These are phyloP conservation scores for Clonostachys rosea DNA, from an alignment of 2,329 filamentous ascomycete species.

Conservation along the genomic window DNA sequence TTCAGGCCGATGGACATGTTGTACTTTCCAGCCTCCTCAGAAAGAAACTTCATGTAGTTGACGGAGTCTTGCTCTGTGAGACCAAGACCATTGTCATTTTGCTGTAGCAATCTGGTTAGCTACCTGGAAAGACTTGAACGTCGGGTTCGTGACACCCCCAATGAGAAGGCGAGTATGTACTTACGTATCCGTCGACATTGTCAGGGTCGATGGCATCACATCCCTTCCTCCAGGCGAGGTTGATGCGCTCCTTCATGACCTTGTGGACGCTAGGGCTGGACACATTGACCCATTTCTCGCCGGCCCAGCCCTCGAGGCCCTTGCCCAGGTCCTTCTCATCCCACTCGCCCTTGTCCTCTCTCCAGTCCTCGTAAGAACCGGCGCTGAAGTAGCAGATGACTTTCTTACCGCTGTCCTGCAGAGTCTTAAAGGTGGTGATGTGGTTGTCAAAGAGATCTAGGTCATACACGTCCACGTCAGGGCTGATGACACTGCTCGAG, in stretches of 20 bases:
- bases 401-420: conserved; percentile 50
- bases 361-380: conserved; percentile 62
- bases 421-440: conserved; percentile 40
- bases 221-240: conserved; percentile 54
- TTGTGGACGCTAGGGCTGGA: conserved; percentile 51
- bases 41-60: conserved; percentile 56
- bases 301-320: conserved; percentile 57
- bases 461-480: conserved; percentile 44
- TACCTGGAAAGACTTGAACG: background rate
- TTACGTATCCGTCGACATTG: conserved; percentile 62
- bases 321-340: conserved; percentile 49
- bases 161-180: conserved; percentile 9
- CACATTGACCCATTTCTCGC: conserved; percentile 63
- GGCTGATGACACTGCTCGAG: conserved; percentile 26
- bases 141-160: too few relatives aligned
- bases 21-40: conserved; percentile 42
- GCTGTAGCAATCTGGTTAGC: conserved; percentile 13
- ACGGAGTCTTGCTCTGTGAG: conserved; percentile 53
- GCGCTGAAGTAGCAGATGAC: conserved; percentile 75
- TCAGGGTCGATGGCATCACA: conserved; percentile 69
- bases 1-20: conserved; percentile 64
- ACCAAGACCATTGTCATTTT: conserved; percentile 58
- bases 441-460: conserved; percentile 53
- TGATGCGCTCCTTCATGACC: conserved; percentile 60
- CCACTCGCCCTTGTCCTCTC: conserved; percentile 54